Conservation (phyloP, 2,329 filamentous ascomycete genomes). For the Plenodomus biglobosus region DNA sequence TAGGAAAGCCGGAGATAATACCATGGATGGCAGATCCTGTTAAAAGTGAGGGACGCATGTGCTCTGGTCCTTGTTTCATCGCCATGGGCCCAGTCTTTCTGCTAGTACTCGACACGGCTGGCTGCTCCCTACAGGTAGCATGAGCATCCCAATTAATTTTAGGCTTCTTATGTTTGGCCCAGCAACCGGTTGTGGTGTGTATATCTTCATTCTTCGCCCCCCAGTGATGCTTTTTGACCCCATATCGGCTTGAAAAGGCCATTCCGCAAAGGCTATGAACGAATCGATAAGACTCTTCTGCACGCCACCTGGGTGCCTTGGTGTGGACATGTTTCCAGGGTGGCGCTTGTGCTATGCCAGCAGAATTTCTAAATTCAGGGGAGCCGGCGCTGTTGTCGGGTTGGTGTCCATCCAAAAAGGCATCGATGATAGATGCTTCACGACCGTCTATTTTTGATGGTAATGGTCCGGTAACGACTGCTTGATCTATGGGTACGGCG, state of each 20-base stretch:
- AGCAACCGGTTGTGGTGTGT: conserved; percentile 35
- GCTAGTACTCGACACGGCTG: not conserved
- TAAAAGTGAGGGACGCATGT: conserved; percentile 1
- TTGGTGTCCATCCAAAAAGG: not conserved
- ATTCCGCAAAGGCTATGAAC: conserved; percentile 37
- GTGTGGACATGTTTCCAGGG: not conserved
- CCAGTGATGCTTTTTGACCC: conserved; percentile 42
- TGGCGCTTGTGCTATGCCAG: not conserved
- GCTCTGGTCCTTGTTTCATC: not conserved
- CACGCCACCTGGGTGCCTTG: not conserved
- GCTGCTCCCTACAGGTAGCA: conserved; percentile 26
- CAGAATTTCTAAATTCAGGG: not conserved
- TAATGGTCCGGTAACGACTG: conserved; percentile 11
- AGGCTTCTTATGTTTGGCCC: conserved; percentile 35
- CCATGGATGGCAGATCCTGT: conserved; percentile 11
- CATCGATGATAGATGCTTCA: not conserved
- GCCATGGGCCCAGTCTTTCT: not conserved
- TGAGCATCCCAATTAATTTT: conserved; percentile 35
- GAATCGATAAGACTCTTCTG: conserved; percentile 10
- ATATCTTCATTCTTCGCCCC: conserved; percentile 25
- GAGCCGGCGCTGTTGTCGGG: too few relatives aligned
- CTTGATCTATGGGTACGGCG: conserved; percentile 9
- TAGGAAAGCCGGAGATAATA: conserved; percentile 13
- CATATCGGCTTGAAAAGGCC: conserved; percentile 22
- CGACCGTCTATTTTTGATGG: conserved; percentile 4